Evolutionary conservation across 2,329 filamentous ascomycete species (phyloP).

Genomic region (Aspergillus calidoustus): DNA sequence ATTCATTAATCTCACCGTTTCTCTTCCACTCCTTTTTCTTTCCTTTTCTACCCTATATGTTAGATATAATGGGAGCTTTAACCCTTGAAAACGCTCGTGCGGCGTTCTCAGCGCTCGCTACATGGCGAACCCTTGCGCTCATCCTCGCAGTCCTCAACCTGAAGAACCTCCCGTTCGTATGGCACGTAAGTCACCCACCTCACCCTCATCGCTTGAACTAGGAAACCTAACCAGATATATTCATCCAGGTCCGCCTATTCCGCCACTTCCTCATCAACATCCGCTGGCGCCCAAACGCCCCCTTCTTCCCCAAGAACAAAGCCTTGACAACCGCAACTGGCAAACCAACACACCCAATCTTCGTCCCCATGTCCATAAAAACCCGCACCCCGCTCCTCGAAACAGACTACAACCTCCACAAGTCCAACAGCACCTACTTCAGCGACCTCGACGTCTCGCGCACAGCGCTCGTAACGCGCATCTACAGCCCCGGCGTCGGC

Average conservation of each 20-base stretch:
- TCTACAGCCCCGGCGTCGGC: conserved; percentile 64
- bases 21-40: not conserved
- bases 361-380: conserved; percentile 70
- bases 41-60: conserved; percentile 1
- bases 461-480: conserved; percentile 75
- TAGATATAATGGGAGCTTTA: conserved; percentile 19
- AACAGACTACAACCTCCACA: conserved; percentile 86
- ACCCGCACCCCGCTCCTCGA: conserved; percentile 73
- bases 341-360: conserved; percentile 64
- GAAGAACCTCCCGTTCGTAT: conserved; percentile 44
- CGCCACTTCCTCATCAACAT: conserved; percentile 62
- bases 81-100: conserved; percentile 30
- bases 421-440: conserved; percentile 85
- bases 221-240: not conserved
- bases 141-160: conserved; percentile 43
- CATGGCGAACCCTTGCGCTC: conserved; percentile 43
- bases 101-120: conserved; percentile 28
- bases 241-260: conserved; percentile 60
- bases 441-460: conserved; percentile 82
- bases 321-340: conserved; percentile 38
- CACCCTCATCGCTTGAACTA: not conserved
- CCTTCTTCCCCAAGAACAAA: conserved; percentile 48
- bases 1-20: not conserved
- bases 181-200: conserved; percentile 42
- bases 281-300: conserved; percentile 54